These are phyloP conservation scores for Asterionellopsis glacialis DNA, from an alignment of 108 stramenopile genomes.

Conservation along the genomic window DNA sequence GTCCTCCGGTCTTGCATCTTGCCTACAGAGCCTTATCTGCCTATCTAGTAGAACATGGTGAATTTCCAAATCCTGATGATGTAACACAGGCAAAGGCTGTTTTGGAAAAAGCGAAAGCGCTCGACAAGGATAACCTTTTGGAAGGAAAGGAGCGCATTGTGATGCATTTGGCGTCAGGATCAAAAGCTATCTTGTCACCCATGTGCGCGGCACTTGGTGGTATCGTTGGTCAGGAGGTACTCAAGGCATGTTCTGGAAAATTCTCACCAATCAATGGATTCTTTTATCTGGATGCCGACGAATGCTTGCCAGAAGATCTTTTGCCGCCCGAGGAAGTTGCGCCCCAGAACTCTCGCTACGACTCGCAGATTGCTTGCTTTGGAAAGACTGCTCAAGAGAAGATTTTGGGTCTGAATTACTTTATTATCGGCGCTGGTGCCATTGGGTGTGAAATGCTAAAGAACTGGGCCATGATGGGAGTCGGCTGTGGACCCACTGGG, in stretches of 20 bases:
- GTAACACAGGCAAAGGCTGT: slow-evolving; percentile 62
- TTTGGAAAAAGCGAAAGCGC: slow-evolving; percentile 54
- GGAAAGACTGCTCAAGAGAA: slow-evolving; percentile 78
- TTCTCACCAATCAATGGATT: slow-evolving; percentile 96
- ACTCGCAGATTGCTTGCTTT: slow-evolving; percentile 81
- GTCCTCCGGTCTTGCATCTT: slow-evolving; percentile 83
- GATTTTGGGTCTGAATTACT: slow-evolving; percentile 71
- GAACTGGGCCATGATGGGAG: slow-evolving; percentile 99
- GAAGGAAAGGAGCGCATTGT: slow-evolving; percentile 56
- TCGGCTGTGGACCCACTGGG: slow-evolving; percentile 81
- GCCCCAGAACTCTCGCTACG: slow-evolving; percentile 66
- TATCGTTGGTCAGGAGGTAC: slow-evolving; percentile 98
- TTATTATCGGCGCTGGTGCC: slow-evolving; percentile 98
- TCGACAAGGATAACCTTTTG: slow-evolving; percentile 43
- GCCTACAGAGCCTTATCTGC: slow-evolving; percentile 80
- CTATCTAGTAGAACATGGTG: slow-evolving; percentile 45
- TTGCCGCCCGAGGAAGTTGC: slow-evolving; percentile 56
- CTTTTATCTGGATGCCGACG: slow-evolving; percentile 96
- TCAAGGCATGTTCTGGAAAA: slow-evolving; percentile 98
- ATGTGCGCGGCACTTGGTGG: slow-evolving; percentile 97
- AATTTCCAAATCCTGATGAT: slow-evolving; percentile 83
- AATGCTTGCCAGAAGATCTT: slow-evolving; percentile 85
- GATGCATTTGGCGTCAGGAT: slow-evolving; percentile 75
- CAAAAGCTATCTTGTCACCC: slow-evolving; percentile 84
- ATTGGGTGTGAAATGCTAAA: slow-evolving; percentile 99